Evolutionary conservation across 2,329 filamentous ascomycete species (phyloP), one percentile per base, ranked within the genome.

Genomic region (Plectosphaerella plurivora): DNA sequence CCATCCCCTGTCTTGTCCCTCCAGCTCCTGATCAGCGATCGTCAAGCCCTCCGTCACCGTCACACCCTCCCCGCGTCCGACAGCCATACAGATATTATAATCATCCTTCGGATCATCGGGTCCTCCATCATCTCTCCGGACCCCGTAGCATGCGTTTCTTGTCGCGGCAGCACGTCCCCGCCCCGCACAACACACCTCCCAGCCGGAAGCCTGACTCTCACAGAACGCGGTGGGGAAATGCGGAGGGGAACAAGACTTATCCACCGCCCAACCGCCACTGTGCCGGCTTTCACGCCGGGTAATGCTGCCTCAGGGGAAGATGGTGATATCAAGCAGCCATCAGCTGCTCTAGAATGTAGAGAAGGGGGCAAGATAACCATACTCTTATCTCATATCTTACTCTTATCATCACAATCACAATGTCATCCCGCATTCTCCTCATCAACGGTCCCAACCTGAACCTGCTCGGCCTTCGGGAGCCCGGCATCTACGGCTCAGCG

Each of bases 391-490:
- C 37, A 41, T 8, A 41, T 44, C 41, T 44, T 14, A 41, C 3
- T 41, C 37, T n/a, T 14, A 37, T n/a, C 3, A 37, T 37, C 35
- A 37, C 3, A 37, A 4, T 20, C 56, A 61, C 24, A 45, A 73
- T 73, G 67, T 54, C 68, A 33, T 69, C 68, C 53, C 66, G 62
- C 51, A 83, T 91, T 63, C 83, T 91, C 60, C 76, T 91, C 58
- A 83, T 91, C 73, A 91, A 91, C 68, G 88, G 88, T n/a, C 87
- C 88, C 33, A 92, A 92, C 67, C 84, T 92, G 61, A 91, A 91
- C 71, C 84, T 92, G 48, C 79, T 92, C 28, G 88, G 88, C 36
- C 86, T 82, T 12, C 79, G 89, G 20, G 88, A 93, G 66, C 88
- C 88, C 15, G 72, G 83, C 25, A 78, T 90, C 61, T 91, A 92